phyloP scores from a whole-genome alignment of 345 rosid species.

The Dovyalis caffra region DNA sequence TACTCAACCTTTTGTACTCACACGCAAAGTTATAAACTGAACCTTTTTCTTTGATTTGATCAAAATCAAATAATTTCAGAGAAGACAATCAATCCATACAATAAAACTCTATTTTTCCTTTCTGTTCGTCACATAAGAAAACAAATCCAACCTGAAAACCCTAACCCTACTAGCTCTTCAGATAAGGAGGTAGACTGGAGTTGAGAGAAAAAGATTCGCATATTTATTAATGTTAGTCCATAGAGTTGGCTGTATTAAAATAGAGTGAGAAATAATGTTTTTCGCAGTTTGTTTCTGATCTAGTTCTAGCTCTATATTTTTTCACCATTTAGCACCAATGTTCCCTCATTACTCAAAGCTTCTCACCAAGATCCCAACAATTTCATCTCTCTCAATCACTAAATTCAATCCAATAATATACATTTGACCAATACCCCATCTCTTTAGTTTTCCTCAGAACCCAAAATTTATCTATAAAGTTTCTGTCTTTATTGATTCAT shows the following conservation, averaged over 20 bases:
- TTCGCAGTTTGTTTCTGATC: background rate
- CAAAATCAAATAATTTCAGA: background rate
- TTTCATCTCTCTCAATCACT: background rate
- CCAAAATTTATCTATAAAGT: background rate
- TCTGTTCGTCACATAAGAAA: no score
- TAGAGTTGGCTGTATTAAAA: background rate
- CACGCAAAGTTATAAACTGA: background rate
- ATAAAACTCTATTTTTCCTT: background rate
- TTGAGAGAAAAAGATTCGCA: background rate
- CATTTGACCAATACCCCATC: background rate
- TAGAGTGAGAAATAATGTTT: background rate
- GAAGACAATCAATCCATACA: background rate
- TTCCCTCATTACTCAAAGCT: background rate
- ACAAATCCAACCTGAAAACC: constrained; percentile 9
- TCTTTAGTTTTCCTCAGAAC: background rate
- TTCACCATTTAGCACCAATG: background rate
- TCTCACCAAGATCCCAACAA: background rate
- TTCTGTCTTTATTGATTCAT: background rate
- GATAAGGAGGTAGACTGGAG: background rate
- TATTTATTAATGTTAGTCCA: background rate
- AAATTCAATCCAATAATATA: background rate
- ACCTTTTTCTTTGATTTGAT: background rate
- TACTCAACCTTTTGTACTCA: background rate
- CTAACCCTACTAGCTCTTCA: constrained; percentile 1
- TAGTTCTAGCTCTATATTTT: background rate